Evolutionary conservation across 495 filamentous ascomycete genomes (phyloP).

Genomic region (Talaromyces adpressus): DNA sequence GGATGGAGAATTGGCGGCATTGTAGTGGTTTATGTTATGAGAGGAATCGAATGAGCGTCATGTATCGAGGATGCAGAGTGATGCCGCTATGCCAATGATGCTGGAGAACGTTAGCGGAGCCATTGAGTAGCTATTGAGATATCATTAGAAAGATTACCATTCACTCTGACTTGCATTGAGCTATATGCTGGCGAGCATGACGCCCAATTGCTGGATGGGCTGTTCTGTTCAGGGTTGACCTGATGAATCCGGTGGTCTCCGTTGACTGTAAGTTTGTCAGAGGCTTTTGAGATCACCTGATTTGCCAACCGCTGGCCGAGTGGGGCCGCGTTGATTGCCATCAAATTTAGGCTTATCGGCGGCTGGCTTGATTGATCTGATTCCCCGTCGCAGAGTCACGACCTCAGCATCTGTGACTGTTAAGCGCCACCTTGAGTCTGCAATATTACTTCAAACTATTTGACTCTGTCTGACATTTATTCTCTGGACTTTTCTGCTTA

Average conservation of each 20-base stretch:
- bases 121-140: no score
- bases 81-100: background rate
- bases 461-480: background rate
- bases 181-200: background rate
- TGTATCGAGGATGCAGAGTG: background rate
- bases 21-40: slow-evolving; percentile 11
- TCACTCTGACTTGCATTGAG: background rate
- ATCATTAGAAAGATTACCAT: background rate
- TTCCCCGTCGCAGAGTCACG: background rate
- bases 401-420: background rate
- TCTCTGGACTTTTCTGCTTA: background rate
- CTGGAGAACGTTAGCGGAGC: background rate
- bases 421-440: background rate
- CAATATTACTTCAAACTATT: background rate
- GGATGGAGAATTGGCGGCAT: slow-evolving; percentile 95
- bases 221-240: background rate
- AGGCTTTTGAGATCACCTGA: background rate
- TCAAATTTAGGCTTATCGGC: background rate
- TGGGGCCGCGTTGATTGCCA: background rate
- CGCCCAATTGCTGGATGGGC: background rate
- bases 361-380: slow-evolving; percentile 1
- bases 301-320: background rate
- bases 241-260: background rate
- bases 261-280: background rate
- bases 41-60: background rate